Evolutionary conservation across 2,329 filamentous ascomycete species (phyloP).

Genomic region (Aspergillus persii): DNA sequence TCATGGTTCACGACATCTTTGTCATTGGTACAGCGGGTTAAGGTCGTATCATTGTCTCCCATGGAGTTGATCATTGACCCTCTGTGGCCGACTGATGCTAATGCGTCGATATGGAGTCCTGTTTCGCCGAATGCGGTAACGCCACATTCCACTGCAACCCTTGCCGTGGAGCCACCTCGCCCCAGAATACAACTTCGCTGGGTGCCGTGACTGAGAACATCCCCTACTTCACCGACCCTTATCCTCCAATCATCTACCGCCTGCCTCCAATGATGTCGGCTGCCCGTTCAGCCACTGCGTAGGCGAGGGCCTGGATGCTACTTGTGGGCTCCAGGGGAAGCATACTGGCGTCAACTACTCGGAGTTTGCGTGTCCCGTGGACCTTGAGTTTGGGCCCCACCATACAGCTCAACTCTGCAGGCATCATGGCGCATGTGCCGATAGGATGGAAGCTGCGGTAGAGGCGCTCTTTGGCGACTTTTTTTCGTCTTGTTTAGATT

Average conservation of each 20-base stretch:
- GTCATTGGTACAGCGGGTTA: background rate
- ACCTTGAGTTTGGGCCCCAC: constrained; percentile 37
- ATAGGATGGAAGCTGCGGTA: constrained; percentile 29
- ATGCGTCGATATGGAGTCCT: background rate
- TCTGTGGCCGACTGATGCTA: background rate
- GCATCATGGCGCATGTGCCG: constrained; percentile 24
- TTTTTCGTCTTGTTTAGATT: background rate
- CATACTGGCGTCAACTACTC: constrained; percentile 35
- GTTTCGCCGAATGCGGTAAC: constrained; percentile 8
- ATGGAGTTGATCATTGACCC: background rate
- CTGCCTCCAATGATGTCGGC: constrained; percentile 24
- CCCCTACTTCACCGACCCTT: background rate
- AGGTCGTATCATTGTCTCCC: background rate
- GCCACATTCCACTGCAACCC: constrained; percentile 6
- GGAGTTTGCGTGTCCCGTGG: constrained; percentile 17
- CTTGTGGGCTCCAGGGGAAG: constrained; percentile 36
- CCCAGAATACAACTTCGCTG: background rate
- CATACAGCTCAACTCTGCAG: constrained; percentile 22
- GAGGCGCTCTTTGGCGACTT: constrained; percentile 17
- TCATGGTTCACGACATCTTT: background rate
- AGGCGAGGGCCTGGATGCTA: constrained; percentile 39
- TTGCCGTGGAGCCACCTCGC: background rate
- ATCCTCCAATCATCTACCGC: background rate
- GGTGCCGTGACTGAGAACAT: background rate
- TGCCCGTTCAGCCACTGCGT: constrained; percentile 34